A percentile compares a stretch with the other conserved stretches of the same genome.
Evolutionary conservation across 2,329 filamentous ascomycete species (phyloP).

Genomic region (Neonectria ditissima): DNA sequence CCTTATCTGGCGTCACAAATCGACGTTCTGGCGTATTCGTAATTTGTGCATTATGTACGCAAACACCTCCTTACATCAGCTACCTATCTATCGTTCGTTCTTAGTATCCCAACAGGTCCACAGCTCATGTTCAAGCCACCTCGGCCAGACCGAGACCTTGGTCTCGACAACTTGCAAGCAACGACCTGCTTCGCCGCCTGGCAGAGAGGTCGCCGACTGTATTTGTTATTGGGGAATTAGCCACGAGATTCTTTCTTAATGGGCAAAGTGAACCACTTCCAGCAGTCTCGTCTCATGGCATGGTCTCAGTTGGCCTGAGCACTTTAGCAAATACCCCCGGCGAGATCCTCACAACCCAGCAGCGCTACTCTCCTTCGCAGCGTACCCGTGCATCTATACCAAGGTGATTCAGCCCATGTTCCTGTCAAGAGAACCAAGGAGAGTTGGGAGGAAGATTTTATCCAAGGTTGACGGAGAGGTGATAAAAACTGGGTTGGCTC

Average conservation of each 20-base stretch:
- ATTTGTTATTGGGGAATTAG: neutral
- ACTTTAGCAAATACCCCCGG: neutral
- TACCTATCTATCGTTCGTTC: no score
- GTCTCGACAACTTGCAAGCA: neutral
- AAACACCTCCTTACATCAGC: neutral
- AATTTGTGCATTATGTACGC: neutral
- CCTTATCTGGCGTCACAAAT: slow-evolving; percentile 25
- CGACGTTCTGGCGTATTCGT: slow-evolving; percentile 6
- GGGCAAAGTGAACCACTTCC: neutral
- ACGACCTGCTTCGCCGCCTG: neutral
- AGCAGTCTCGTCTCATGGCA: neutral
- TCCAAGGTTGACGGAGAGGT: slow-evolving; percentile 40
- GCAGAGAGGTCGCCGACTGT: neutral
- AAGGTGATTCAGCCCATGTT: slow-evolving; percentile 39
- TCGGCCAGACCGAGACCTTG: neutral
- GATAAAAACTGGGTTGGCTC: slow-evolving; percentile 43
- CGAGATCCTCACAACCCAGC: slow-evolving; percentile 5
- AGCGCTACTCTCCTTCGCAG: slow-evolving; percentile 54
- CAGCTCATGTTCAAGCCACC: neutral
- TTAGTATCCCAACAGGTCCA: neutral
- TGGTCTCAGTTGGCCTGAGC: neutral
- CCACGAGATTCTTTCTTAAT: neutral
- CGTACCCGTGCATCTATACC: slow-evolving; percentile 52
- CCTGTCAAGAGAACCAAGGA: slow-evolving; percentile 47
- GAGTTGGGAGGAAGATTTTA: slow-evolving; percentile 45